phyloP scores from a whole-genome alignment of 768 basidiomycete species.

The Mycena leptocephala region DNA sequence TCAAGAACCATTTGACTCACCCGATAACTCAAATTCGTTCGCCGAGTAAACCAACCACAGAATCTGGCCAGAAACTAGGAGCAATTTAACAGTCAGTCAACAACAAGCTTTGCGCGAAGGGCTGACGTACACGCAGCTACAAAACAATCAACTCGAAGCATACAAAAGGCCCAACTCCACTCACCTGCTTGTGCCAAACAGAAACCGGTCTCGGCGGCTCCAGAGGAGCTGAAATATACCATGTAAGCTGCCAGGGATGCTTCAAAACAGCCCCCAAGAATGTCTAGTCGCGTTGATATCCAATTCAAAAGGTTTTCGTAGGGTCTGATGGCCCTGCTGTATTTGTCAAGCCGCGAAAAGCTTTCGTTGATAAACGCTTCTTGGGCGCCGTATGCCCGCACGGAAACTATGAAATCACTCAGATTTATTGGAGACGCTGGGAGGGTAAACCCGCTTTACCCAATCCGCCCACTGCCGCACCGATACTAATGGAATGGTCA shows the following conservation, averaged over 20 bases:
- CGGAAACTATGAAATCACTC: neutral
- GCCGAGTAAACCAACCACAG: neutral
- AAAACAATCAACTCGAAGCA: neutral
- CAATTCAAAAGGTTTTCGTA: slow-evolving; percentile 7
- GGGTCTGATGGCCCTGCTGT: slow-evolving; percentile 5
- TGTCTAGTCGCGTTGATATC: neutral
- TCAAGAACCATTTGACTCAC: slow-evolving; percentile 40
- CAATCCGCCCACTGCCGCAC: neutral
- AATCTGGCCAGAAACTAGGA: neutral
- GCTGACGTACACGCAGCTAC: neutral
- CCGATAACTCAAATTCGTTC: neutral
- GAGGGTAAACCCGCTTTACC: neutral
- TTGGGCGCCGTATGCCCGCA: neutral
- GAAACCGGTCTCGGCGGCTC: neutral
- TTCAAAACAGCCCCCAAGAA: neutral
- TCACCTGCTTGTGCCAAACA: neutral
- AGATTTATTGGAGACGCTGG: neutral
- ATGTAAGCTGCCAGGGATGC: neutral
- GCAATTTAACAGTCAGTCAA: slow-evolving; percentile 43
- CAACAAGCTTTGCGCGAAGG: slow-evolving; percentile 21
- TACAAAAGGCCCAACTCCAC: neutral
- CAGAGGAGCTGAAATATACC: neutral
- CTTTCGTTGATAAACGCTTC: slow-evolving; percentile 20
- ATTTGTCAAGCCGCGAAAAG: slow-evolving; percentile 6
- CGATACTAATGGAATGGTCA: neutral